Base-by-base conservation (phyloP, 2,329 filamentous ascomycete genomes). In the Tricladium varicosporioides region DNA sequence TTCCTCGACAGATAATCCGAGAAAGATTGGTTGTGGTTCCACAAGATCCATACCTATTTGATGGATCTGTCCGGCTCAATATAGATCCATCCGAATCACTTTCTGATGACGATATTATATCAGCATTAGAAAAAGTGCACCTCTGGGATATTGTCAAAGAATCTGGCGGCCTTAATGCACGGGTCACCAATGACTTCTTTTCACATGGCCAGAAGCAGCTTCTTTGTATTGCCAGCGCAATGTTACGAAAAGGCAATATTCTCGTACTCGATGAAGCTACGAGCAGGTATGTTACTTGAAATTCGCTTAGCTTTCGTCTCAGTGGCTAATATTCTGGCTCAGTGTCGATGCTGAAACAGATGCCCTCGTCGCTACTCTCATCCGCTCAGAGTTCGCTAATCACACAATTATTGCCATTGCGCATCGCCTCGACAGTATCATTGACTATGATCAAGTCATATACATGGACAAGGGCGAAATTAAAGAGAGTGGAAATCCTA, bases 301-400 rank as follows among this genome's bases (percentile, higher is more conserved):
- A 3, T n/a, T 40, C 9, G 11, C 4, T 40, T n/a, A 40, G 9
- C 5, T 5, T 40, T 11, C 11, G 36, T 5, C 5, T 4, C 3
- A 4, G 3, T 5, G 11, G 14, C 18, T 48, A 13, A 22, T 18
- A 15, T 14, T n/a, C n/a, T 5, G 5, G 8, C 7, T 2, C 22
- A 87, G 88, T 0, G 87, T 92, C 2, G 88, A 91, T 71, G 88
- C 89, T 81, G 75, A 80, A 47, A 91, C 88, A 0, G 88, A 92
- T 68, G 75, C 79, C 1, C 78, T 89, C 32, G 91, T 91, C 64
- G 88, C 91, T 73, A 80, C 83, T n/a, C 84, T 80, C 53, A 90
- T 92, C 64, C 81, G 87, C 31, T 83, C 86, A 65, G 85, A 89
- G 68, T 90, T 90, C 63, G 81, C 78, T 0, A 81, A 82, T 59